Conservation (phyloP, 768 basidiomycete species). For the Trametes gibbosa region DNA sequence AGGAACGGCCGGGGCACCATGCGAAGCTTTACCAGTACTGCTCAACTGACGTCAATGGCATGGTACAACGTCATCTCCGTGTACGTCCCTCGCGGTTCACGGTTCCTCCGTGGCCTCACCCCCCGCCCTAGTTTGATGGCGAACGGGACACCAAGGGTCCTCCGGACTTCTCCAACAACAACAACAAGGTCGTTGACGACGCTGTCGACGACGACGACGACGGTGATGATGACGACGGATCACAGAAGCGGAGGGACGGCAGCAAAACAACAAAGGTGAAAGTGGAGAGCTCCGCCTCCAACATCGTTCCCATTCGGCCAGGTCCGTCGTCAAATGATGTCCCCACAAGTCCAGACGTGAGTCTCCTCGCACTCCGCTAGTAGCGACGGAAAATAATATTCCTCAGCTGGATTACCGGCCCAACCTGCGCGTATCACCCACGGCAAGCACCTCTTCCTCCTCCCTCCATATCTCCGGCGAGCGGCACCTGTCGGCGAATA, state of each 20-base stretch:
- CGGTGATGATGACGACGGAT: constrained; percentile 30
- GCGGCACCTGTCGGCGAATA: constrained; percentile 20
- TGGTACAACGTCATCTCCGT: constrained; percentile 65
- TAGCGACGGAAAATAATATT: neutral
- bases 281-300: constrained; percentile 12
- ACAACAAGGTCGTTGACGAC: constrained; percentile 27
- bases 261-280: constrained; percentile 19
- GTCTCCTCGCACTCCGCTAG: neutral
- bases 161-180: constrained; percentile 45
- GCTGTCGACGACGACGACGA: constrained; percentile 41
- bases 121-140: constrained; percentile 42
- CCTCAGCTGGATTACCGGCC: constrained; percentile 26
- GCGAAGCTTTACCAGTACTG: constrained; percentile 82
- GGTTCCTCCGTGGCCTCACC: constrained; percentile 1
- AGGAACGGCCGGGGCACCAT: constrained; percentile 77
- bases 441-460: constrained; percentile 14
- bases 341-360: constrained; percentile 15
- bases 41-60: constrained; percentile 65
- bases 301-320: constrained; percentile 23
- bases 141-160: constrained; percentile 50
- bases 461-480: constrained; percentile 30
- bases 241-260: constrained; percentile 17
- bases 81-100: constrained; percentile 29
- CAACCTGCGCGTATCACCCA: constrained; percentile 17
- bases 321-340: constrained; percentile 12